Percentiles rank a stretch among this genome's conserved stretches.
Evolutionary conservation across 495 filamentous ascomycete species (phyloP).

Genomic region (Hamigera avellanea): DNA sequence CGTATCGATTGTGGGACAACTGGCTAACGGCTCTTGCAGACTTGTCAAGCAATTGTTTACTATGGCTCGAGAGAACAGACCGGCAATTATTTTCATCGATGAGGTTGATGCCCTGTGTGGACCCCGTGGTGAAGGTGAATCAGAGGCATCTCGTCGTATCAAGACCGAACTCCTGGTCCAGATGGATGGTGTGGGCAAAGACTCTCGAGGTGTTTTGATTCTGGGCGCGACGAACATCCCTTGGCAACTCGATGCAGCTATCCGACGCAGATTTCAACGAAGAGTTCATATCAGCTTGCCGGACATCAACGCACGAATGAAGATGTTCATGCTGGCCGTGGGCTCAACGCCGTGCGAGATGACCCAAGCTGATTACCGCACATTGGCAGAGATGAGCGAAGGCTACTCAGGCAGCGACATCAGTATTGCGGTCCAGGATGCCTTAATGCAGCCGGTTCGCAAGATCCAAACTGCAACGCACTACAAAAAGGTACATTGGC

Average conservation of each 20-base stretch:
- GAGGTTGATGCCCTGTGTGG: constrained; percentile 97
- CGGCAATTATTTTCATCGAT: constrained; percentile 98
- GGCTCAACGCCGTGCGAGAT: constrained; percentile 85
- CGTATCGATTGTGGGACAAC: constrained; percentile 1
- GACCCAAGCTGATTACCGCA: constrained; percentile 62
- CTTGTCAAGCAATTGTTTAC: constrained; percentile 95
- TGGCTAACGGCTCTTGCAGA: constrained; percentile 32
- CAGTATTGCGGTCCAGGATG: constrained; percentile 90
- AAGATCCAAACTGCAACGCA: constrained; percentile 98
- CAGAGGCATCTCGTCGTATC: constrained; percentile 90
- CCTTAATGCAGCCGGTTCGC: constrained; percentile 92
- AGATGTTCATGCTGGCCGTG: constrained; percentile 93
- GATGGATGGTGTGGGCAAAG: constrained; percentile 97
- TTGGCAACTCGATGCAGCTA: constrained; percentile 98
- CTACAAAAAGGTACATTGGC: constrained; percentile 71
- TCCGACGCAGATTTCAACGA: constrained; percentile 90
- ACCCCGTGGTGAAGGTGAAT: constrained; percentile 92
- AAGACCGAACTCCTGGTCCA: constrained; percentile 98
- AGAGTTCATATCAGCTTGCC: constrained; percentile 91
- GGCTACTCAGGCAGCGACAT: constrained; percentile 97
- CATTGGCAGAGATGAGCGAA: constrained; percentile 69
- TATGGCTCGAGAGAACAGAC: constrained; percentile 97
- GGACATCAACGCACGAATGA: constrained; percentile 76
- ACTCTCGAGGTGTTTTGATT: constrained; percentile 86
- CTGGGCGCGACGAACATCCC: constrained; percentile 97